phyloP scores from a whole-genome alignment of 371 early-diverging fungal genomes.

The Haplosporangium sp. region DNA sequence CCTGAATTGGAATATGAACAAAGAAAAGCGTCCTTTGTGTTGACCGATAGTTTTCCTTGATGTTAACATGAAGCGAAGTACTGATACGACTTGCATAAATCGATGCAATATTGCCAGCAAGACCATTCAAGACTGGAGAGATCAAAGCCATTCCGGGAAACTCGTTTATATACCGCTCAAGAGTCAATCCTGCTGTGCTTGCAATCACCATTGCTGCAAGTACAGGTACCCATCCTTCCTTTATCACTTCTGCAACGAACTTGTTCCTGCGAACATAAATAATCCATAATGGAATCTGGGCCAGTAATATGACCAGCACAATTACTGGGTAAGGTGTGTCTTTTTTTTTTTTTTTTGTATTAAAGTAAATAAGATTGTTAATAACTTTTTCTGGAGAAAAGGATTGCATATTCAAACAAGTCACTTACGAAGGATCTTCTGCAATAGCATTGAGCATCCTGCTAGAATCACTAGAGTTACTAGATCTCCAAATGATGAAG shows the following conservation, averaged over 20 bases:
- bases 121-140: constrained; percentile 79
- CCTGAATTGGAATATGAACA: constrained; percentile 81
- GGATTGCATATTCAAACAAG: not conserved
- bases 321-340: constrained; percentile 61
- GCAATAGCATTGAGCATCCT: constrained; percentile 61
- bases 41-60: constrained; percentile 63
- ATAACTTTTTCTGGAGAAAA: not conserved
- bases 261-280: constrained; percentile 68
- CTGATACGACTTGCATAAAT: constrained; percentile 87
- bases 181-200: constrained; percentile 80
- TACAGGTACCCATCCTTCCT: constrained; percentile 83
- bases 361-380: not conserved
- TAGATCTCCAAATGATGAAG: constrained; percentile 81
- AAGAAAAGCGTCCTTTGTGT: constrained; percentile 71
- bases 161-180: constrained; percentile 78
- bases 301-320: constrained; percentile 59
- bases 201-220: constrained; percentile 84
- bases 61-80: constrained; percentile 77
- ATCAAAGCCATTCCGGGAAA: constrained; percentile 82
- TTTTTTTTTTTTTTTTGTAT: constrained; percentile 39
- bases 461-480: constrained; percentile 75
- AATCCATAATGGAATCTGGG: constrained; percentile 67
- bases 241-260: constrained; percentile 71
- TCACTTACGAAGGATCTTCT: constrained; percentile 60
- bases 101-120: constrained; percentile 87